Evolutionary conservation across 495 filamentous ascomycete species (phyloP).

Genomic region (Entonaema liquescens): DNA sequence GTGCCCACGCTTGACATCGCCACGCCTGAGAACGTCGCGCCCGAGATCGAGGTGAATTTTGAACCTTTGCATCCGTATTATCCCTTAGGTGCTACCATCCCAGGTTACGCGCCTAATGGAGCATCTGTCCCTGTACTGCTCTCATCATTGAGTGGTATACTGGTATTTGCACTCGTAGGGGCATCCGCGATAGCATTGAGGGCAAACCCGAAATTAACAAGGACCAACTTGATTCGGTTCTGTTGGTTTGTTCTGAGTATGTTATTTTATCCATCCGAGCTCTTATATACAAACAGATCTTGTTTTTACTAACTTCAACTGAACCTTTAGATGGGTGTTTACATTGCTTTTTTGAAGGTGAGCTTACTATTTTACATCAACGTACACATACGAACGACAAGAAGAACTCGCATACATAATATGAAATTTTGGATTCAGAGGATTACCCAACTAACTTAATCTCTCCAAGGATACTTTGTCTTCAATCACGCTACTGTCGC

Average conservation of each 20-base stretch:
- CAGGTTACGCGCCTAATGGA: constrained; percentile 64
- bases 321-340: constrained; percentile 60
- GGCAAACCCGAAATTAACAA: constrained; percentile 50
- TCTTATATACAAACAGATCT: neutral
- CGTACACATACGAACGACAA: neutral
- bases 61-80: constrained; percentile 71
- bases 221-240: constrained; percentile 56
- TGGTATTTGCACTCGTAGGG: constrained; percentile 54
- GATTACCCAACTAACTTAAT: neutral
- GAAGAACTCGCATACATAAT: neutral
- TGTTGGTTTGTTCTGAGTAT: constrained; percentile 69
- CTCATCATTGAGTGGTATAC: constrained; percentile 55
- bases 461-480: constrained; percentile 73
- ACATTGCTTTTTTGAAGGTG: constrained; percentile 82
- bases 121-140: constrained; percentile 59
- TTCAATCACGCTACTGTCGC: constrained; percentile 64
- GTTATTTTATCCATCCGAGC: constrained; percentile 54
- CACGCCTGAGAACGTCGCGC: neutral
- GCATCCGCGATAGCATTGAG: constrained; percentile 54
- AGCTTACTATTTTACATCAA: neutral
- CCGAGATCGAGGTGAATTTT: constrained; percentile 31
- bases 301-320: constrained; percentile 14
- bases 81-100: constrained; percentile 68
- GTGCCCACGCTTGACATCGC: neutral
- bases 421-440: constrained; percentile 4